phyloP scores from a whole-genome alignment of 73 alveolate genomes.

The Tetrahymena thermophila region DNA sequence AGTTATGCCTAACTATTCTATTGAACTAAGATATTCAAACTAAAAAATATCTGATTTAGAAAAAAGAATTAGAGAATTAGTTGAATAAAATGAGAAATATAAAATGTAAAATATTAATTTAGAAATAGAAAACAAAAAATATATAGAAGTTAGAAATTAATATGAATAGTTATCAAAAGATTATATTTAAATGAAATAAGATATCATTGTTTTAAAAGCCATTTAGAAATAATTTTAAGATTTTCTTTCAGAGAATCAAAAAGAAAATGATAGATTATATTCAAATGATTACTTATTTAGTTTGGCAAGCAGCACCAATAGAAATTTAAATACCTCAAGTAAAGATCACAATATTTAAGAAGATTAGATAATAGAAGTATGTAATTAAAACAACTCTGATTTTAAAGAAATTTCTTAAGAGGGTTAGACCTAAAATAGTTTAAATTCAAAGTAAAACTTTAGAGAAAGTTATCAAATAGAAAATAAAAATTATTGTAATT shows the following conservation, averaged over 20 bases:
- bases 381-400: background rate
- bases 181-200: background rate
- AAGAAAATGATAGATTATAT: background rate
- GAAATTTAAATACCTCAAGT: background rate
- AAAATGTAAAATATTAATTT: background rate
- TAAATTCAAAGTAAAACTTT: background rate
- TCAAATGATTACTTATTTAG: background rate
- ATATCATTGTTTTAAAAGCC: background rate
- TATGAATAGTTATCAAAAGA: background rate
- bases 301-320: background rate
- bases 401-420: too few species aligned
- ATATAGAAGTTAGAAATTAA: background rate
- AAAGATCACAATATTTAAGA: background rate
- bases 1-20: background rate
- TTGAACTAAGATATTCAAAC: background rate
- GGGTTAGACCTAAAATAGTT: too few species aligned
- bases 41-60: background rate
- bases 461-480: background rate
- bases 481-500: background rate
- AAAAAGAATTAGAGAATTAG: background rate
- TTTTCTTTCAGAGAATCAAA: background rate
- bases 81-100: background rate
- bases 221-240: background rate
- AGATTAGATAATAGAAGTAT: background rate
- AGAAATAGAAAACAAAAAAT: background rate